Percentiles rank a stretch among this genome's conserved stretches.
Evolutionary conservation across 148 eudicot species (phyloP).

Genomic region (Amaranthus hypochondriacus): DNA sequence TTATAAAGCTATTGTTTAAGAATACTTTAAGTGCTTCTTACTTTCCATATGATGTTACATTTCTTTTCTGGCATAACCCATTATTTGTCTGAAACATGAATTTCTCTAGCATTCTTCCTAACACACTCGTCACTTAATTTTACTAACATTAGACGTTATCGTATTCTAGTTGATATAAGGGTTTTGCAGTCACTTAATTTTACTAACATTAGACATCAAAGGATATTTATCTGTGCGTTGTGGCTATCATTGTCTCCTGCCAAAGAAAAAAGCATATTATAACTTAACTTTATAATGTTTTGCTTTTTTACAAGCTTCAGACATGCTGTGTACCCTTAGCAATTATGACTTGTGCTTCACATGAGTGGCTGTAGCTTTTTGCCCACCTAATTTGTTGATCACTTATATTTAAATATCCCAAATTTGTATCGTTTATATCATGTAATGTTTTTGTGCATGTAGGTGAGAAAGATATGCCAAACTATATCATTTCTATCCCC

Average conservation of each 20-base stretch:
- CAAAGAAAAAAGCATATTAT: too few relatives aligned
- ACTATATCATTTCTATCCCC: slow-evolving; percentile 86
- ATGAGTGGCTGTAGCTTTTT: neutral
- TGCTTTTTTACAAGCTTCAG: neutral
- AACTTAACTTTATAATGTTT: too few relatives aligned
- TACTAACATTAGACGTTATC: neutral
- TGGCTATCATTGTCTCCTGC: too few relatives aligned
- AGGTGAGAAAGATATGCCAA: slow-evolving; percentile 97
- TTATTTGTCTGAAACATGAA: neutral
- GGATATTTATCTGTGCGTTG: too few relatives aligned
- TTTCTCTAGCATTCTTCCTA: neutral
- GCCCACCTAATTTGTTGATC: neutral
- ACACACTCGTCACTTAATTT: too few relatives aligned
- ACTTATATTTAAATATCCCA: neutral
- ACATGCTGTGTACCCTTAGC: neutral
- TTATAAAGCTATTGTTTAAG: neutral
- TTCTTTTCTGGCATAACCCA: too few relatives aligned
- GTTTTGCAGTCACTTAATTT: too few relatives aligned
- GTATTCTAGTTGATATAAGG: neutral
- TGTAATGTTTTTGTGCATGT: slow-evolving; percentile 17
- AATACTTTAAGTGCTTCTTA: too few relatives aligned
- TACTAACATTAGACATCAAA: too few relatives aligned
- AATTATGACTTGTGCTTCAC: neutral
- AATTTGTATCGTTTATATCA: neutral
- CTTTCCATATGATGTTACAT: too few relatives aligned